These are phyloP conservation scores for Acanthamoeba healyi DNA, from an alignment of 208 protist genomes.

Conservation along the genomic window DNA sequence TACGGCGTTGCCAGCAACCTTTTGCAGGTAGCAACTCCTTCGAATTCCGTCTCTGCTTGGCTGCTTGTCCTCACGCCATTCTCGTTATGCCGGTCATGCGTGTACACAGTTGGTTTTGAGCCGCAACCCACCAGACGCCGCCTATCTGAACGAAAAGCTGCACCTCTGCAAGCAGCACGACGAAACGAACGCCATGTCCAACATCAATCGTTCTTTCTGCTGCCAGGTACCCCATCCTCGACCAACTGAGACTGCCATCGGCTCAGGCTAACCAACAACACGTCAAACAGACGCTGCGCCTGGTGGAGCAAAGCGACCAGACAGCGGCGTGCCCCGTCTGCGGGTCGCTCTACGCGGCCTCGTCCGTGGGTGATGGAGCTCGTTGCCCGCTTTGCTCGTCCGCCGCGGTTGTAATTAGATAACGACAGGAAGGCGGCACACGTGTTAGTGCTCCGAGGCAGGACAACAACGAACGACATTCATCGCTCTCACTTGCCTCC, in stretches of 20 bases:
- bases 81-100: background rate
- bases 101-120: conserved; percentile 2
- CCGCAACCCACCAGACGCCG: conserved; percentile 45
- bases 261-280: background rate
- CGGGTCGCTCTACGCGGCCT: background rate
- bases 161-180: conserved; percentile 7
- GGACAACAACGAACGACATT: no score
- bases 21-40: conserved; percentile 13
- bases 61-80: background rate
- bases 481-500: background rate
- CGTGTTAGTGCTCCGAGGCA: no score
- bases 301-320: background rate
- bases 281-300: background rate
- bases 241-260: background rate
- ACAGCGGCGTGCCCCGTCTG: background rate
- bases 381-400: background rate
- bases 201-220: conserved; percentile 34
- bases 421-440: background rate
- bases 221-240: background rate
- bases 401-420: conserved; percentile 19
- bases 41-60: no score
- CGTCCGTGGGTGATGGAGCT: background rate
- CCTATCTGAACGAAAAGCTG: conserved; percentile 33
- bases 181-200: background rate
- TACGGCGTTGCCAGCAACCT: conserved; percentile 43